Percentiles rank a stretch among this genome's conserved stretches.
Evolutionary conservation across 305 asterid species (phyloP).

Genomic region (Solanum hybrid): DNA sequence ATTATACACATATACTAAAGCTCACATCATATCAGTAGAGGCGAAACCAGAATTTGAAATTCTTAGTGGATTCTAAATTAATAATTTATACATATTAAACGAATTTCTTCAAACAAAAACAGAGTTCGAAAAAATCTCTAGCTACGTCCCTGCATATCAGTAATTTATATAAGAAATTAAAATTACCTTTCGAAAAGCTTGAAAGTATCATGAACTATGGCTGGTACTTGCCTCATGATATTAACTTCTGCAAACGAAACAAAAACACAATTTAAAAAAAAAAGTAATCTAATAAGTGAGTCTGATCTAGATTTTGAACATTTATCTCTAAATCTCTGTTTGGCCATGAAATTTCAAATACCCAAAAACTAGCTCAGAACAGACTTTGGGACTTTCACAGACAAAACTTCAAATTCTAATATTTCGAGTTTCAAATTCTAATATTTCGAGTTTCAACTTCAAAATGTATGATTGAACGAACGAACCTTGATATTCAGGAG

Average conservation of each 20-base stretch:
- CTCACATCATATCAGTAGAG: background rate
- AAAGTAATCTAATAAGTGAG: background rate
- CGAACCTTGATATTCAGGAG: slow-evolving; percentile 59
- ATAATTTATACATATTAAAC: background rate
- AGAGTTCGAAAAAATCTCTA: background rate
- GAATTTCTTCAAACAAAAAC: background rate
- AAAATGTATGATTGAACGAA: background rate
- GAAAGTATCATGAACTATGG: slow-evolving; percentile 71
- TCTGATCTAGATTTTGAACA: background rate
- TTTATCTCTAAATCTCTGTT: no score
- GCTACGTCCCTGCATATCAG: background rate
- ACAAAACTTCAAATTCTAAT: background rate
- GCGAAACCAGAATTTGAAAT: background rate
- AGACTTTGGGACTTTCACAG: background rate
- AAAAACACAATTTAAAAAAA: background rate
- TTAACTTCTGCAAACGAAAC: slow-evolving; percentile 17
- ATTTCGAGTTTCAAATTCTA: background rate
- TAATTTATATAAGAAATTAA: background rate
- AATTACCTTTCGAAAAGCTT: slow-evolving; percentile 57
- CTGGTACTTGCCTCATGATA: slow-evolving; percentile 74
- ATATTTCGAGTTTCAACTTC: background rate
- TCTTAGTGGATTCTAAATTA: background rate
- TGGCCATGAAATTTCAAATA: background rate
- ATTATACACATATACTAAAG: background rate
- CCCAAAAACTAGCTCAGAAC: background rate